These are phyloP conservation scores for Podila clonocystis DNA, from an alignment of 192 early-diverging fungal species.

Conservation along the genomic window DNA sequence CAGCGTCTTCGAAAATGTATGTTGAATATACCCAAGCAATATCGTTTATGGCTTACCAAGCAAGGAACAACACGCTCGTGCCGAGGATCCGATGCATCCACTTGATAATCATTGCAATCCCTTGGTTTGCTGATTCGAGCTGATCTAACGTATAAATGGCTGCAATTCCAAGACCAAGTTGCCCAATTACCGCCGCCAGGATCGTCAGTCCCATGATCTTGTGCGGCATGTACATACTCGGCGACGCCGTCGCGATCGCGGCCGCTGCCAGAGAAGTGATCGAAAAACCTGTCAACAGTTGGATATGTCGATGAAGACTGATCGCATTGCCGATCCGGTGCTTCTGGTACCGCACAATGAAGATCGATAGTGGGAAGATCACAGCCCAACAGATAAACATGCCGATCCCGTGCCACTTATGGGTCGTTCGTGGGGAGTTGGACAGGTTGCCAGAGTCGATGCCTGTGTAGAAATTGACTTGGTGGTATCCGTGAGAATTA, in stretches of 20 bases:
- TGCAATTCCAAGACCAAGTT: slow-evolving; percentile 11
- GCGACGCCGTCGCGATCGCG: slow-evolving; percentile 8
- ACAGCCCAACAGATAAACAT: slow-evolving; percentile 18
- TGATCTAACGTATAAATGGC: slow-evolving; percentile 1
- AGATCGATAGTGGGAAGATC: slow-evolving; percentile 17
- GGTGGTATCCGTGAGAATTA: not conserved
- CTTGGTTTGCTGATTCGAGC: slow-evolving; percentile 12
- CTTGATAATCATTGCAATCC: slow-evolving; percentile 15
- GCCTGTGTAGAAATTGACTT: slow-evolving; percentile 8
- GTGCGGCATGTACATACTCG: not conserved
- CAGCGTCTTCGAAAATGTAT: too few species aligned
- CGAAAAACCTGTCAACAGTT: slow-evolving; percentile 18
- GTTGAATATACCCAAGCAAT: too few species aligned
- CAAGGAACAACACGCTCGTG: not conserved
- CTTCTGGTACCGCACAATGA: slow-evolving; percentile 16
- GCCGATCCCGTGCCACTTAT: slow-evolving; percentile 15
- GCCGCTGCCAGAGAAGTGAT: slow-evolving; percentile 13
- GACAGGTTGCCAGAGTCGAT: not conserved
- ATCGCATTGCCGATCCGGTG: slow-evolving; percentile 12
- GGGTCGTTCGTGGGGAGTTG: not conserved
- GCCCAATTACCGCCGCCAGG: slow-evolving; percentile 4
- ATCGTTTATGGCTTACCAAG: not conserved
- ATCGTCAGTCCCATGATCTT: slow-evolving; percentile 18
- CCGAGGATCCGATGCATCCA: slow-evolving; percentile 9
- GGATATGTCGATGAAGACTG: slow-evolving; percentile 17